A percentile compares a stretch with the other conserved stretches of the same genome.
Evolutionary conservation across 306 rosid species (phyloP).

Genomic region (Argentina anserina): DNA sequence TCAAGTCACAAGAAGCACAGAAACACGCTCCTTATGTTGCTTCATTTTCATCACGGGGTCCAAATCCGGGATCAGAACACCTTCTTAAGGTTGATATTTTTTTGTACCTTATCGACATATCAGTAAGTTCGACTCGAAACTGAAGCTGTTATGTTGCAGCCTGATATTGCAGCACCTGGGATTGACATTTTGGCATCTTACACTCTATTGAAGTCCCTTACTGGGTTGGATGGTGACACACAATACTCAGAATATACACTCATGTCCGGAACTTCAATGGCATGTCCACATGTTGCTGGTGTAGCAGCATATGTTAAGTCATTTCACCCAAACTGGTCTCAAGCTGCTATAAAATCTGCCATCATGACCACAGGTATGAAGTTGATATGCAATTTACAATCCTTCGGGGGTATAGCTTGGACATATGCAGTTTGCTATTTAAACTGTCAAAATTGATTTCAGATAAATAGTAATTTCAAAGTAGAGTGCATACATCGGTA

Average conservation of each 20-base stretch:
- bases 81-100: slow-evolving; percentile 58
- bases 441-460: background rate
- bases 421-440: background rate
- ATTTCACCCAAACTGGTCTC: slow-evolving; percentile 79
- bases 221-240: slow-evolving; percentile 66
- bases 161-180: slow-evolving; percentile 91
- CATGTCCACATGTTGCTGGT: slow-evolving; percentile 94
- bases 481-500: background rate
- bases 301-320: slow-evolving; percentile 84
- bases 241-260: slow-evolving; percentile 73
- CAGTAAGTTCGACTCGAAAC: background rate
- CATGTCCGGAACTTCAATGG: slow-evolving; percentile 94
- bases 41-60: slow-evolving; percentile 87
- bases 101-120: background rate
- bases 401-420: background rate
- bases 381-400: background rate
- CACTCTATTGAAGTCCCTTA: slow-evolving; percentile 59
- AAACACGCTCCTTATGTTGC: slow-evolving; percentile 66
- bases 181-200: slow-evolving; percentile 70
- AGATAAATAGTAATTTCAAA: background rate
- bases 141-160: slow-evolving; percentile 39
- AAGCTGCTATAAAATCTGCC: slow-evolving; percentile 76
- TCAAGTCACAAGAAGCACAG: slow-evolving; percentile 41
- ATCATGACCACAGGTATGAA: slow-evolving; percentile 68
- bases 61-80: slow-evolving; percentile 51